Evolutionary conservation across 2,329 filamentous ascomycete species (phyloP), one percentile per base, ranked within the genome.

Genomic region (Teratosphaeria epicoccoides): DNA sequence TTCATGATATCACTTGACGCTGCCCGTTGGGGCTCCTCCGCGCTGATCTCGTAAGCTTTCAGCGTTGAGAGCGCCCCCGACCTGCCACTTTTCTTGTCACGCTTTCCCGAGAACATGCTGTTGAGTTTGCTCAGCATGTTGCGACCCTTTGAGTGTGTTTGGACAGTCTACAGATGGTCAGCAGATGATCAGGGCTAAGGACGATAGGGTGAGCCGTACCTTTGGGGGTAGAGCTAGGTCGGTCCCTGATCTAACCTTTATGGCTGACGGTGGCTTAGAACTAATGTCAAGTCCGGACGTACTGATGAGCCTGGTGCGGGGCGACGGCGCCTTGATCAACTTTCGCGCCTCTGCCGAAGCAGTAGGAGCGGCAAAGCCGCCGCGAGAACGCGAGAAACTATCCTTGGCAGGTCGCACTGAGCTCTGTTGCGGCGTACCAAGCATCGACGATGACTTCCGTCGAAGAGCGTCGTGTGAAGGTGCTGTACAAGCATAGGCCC

Each of bases 61-160:
- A 40, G 14, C n/a, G 14, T 4, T 6, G n/a, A 40, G 5, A 40
- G 33, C n/a, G n/a, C 10, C 14, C 7, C 33, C 20, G n/a, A 7
- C 14, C 33, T 14, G 33, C 33, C 33, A 17, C 20, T n/a, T 17
- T 60, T 57, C 52, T 60, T 62, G 9, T 63, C 59, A n/a, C 57
- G 57, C 53, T 58, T 62, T 43, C 52, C 49, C 2, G 58, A 54
- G 50, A 65, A 63, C n/a, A 66, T 49, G 10, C 57, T 61, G 17
- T 61, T 60, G 47, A 66, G 46, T 51, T 64, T 66, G 54, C 63
- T 57, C 12, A 65, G 49, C 6, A 64, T 53, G 7, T 56, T 49
- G 2, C 60, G 60, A 40, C 62, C 61, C 52, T 60, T 66, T 6
- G 63, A 64, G 14, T 55, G 59, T 4, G 58, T 56, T 25, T 63